These are phyloP conservation scores for Candida tallmaniae DNA, from an alignment of 805 yeast species.

Conservation along the genomic window DNA sequence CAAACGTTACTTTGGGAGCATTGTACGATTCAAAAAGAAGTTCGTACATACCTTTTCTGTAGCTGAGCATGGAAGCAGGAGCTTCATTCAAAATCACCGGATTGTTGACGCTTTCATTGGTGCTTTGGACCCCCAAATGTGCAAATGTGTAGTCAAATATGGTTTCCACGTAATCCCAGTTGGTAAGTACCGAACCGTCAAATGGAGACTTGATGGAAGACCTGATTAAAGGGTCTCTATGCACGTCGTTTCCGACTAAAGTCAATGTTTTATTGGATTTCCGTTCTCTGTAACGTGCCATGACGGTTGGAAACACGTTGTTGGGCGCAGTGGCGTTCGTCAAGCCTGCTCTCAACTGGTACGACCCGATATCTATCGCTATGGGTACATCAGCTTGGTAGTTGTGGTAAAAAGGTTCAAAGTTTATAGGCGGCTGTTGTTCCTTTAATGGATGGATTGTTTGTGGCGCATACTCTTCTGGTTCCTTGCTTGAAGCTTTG, in stretches of 20 bases:
- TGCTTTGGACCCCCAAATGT: slow-evolving; percentile 61
- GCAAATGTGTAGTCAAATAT: slow-evolving; percentile 80
- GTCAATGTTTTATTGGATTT: slow-evolving; percentile 58
- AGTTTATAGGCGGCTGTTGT: slow-evolving; percentile 25
- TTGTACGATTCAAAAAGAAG: slow-evolving; percentile 79
- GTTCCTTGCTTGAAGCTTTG: slow-evolving; percentile 9
- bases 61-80: slow-evolving; percentile 64
- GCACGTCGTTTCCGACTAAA: slow-evolving; percentile 78
- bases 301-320: slow-evolving; percentile 62
- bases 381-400: slow-evolving; percentile 65
- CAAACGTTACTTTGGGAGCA: slow-evolving; percentile 71
- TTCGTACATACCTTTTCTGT: slow-evolving; percentile 74
- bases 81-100: slow-evolving; percentile 82
- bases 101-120: slow-evolving; percentile 53
- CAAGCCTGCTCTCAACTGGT: slow-evolving; percentile 55
- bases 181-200: slow-evolving; percentile 82
- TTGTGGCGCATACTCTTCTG: slow-evolving; percentile 37
- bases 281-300: slow-evolving; percentile 77
- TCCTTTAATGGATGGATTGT: slow-evolving; percentile 40
- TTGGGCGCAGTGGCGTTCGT: slow-evolving; percentile 45
- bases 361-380: slow-evolving; percentile 82
- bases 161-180: slow-evolving; percentile 87
- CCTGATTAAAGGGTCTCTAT: slow-evolving; percentile 63
- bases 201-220: slow-evolving; percentile 73
- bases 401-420: slow-evolving; percentile 45